Conservation (phyloP, 1,139 yeast species). For the Scheffersomyces stambukii region DNA sequence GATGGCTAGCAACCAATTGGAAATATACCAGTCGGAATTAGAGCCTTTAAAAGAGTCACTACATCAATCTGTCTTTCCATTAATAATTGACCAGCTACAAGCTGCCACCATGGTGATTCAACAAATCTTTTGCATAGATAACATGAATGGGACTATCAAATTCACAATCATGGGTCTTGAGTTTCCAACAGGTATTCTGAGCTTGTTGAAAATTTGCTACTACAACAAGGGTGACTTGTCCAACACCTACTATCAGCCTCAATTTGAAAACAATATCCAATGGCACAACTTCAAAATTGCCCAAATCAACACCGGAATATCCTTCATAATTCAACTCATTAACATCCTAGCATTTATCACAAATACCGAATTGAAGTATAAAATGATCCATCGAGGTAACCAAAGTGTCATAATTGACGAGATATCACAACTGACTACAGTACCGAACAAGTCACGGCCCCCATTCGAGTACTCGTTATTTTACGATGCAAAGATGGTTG, state of each 20-base stretch:
- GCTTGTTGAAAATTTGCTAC: slow-evolving; percentile 29
- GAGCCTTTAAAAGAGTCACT: slow-evolving; percentile 24
- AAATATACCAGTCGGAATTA: slow-evolving; percentile 24
- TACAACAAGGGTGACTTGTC: slow-evolving; percentile 14
- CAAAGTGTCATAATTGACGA: slow-evolving; percentile 25
- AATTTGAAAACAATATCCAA: slow-evolving; percentile 7
- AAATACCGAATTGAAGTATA: slow-evolving; percentile 23
- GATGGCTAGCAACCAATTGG: slow-evolving; percentile 21
- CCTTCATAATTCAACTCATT: slow-evolving; percentile 27
- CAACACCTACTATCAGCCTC: slow-evolving; percentile 11
- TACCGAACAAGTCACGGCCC: slow-evolving; percentile 1
- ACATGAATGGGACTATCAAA: slow-evolving; percentile 17
- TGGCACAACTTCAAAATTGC: slow-evolving; percentile 13
- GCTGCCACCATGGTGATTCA: slow-evolving; percentile 16
- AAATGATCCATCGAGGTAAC: slow-evolving; percentile 22
- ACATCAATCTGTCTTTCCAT: slow-evolving; percentile 19
- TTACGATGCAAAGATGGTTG: slow-evolving; percentile 22
- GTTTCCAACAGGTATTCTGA: slow-evolving; percentile 31
- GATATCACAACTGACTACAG: slow-evolving; percentile 13
- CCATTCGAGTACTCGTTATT: slow-evolving; percentile 22
- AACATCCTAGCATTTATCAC: slow-evolving; percentile 22
- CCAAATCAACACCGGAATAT: slow-evolving; percentile 31
- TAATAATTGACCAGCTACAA: slow-evolving; percentile 17
- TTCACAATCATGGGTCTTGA: slow-evolving; percentile 33
- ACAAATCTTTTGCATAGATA: slow-evolving; percentile 26